phyloP scores from a whole-genome alignment of 805 yeast genomes.

The Tetrapisispora arboricola region DNA sequence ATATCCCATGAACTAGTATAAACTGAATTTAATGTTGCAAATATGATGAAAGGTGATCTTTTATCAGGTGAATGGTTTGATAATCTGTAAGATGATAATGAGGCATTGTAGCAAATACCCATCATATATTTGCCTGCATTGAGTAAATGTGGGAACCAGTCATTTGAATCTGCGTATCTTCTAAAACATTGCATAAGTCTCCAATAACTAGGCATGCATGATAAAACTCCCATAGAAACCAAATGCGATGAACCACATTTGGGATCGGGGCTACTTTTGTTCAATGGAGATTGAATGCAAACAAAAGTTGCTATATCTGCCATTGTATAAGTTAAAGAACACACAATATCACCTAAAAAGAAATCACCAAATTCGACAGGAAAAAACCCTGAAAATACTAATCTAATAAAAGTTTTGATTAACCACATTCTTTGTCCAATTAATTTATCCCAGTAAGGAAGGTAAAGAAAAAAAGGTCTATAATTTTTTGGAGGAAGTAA shows the following conservation, averaged over 20 bases:
- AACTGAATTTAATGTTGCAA: constrained; percentile 66
- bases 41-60: constrained; percentile 53
- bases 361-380: constrained; percentile 95
- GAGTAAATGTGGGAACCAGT: constrained; percentile 92
- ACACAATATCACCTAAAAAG: constrained; percentile 82
- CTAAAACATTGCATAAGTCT: constrained; percentile 83
- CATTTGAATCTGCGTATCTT: constrained; percentile 88
- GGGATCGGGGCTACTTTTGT: constrained; percentile 35
- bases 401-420: constrained; percentile 56
- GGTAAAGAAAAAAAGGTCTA: not conserved
- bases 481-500: constrained; percentile 11
- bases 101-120: constrained; percentile 56
- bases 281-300: constrained; percentile 54
- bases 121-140: constrained; percentile 71
- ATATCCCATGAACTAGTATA: constrained; percentile 78
- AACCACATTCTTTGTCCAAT: constrained; percentile 72
- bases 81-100: constrained; percentile 66
- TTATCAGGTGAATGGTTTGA: constrained; percentile 24
- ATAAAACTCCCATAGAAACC: constrained; percentile 68
- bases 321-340: constrained; percentile 80
- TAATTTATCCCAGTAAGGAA: constrained; percentile 27
- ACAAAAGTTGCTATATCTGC: constrained; percentile 79
- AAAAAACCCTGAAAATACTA: constrained; percentile 71
- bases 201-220: constrained; percentile 81
- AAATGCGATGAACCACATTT: constrained; percentile 73